Base-by-base conservation (phyloP, 305 asterid species). In the Fraxinus sp. region DNA sequence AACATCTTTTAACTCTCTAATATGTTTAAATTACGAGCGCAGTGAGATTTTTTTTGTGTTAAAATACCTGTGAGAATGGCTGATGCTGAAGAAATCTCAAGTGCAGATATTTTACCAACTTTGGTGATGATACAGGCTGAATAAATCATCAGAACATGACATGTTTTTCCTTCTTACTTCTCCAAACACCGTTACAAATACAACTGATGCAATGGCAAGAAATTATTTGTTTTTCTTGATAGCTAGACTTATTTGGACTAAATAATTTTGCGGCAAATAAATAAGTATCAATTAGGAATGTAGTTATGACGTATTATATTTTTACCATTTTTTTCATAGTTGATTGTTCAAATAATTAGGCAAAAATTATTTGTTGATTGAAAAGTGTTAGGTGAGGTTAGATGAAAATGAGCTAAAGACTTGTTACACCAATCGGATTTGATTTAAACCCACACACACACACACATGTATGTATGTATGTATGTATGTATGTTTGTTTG, bases 21-120 rank as follows among this genome's bases (percentile, higher is more conserved):
- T 41, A 41, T 41, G 49, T 14, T 41, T 41, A 41, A 41, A 41
- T 41, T 41, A 41, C 22, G 5, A 44, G 55, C 5, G 1, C n/a
- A 10, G n/a, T 44, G 55, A 44, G 55, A 44, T 44, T 44, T 44
- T 44, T 0, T 16, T 44, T 44, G 16, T 44, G 55, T 11, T 10
- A 44, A 44, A 44, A 44, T 44, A 44, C 55, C 55, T 11, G n/a
- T 44, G 62, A 80, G 28, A 82, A 55, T 74, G 7, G 77, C 55
- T 81, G 33, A 44, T 62, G 76, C n/a, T 46, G 57, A n/a, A 68
- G 76, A 77, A 81, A 77, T 80, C 5, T 64, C 37, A 41, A 75
- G 55, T 46, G 74, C 59, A 32, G 71, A 57, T 46, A 10, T 18
- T 71, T 7, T 44, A 7, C 32, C 1, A 0, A 24, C 14, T 22